A percentile compares a stretch with the other conserved stretches of the same genome.
phyloP scores from a whole-genome alignment of 2,329 filamentous ascomycete genomes.

The Rugonectria rugulosa region DNA sequence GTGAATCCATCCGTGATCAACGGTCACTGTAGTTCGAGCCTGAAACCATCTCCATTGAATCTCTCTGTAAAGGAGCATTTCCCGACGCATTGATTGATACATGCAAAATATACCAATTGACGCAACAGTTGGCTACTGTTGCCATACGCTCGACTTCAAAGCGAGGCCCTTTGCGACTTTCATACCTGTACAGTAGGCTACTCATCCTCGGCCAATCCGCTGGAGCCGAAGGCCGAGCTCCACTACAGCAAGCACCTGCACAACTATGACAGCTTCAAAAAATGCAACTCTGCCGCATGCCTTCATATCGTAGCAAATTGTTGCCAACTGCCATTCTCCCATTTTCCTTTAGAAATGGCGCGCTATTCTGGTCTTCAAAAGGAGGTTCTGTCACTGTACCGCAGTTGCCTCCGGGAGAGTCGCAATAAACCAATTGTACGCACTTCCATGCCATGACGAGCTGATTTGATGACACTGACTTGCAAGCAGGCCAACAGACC shows the following conservation, averaged over 20 bases:
- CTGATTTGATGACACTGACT: slow-evolving; percentile 21
- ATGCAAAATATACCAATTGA: no score
- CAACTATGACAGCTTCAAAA: background rate
- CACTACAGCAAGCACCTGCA: slow-evolving; percentile 4
- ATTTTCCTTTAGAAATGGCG: slow-evolving; percentile 24
- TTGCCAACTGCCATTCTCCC: background rate
- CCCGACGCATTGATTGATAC: no score
- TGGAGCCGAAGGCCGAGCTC: slow-evolving; percentile 19
- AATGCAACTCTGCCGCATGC: background rate
- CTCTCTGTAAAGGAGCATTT: no score
- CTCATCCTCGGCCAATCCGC: slow-evolving; percentile 8
- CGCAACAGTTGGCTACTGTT: no score
- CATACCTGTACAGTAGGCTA: background rate
- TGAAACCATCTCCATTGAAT: no score
- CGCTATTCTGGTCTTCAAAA: slow-evolving; percentile 84
- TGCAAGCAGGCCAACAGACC: slow-evolving; percentile 57
- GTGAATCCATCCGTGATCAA: no score
- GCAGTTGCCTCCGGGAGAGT: slow-evolving; percentile 82
- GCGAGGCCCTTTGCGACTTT: no score
- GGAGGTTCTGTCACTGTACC: slow-evolving; percentile 86
- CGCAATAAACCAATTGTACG: slow-evolving; percentile 79
- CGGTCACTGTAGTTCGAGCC: no score
- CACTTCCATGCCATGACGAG: background rate
- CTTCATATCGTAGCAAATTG: background rate
- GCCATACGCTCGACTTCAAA: no score